Base-by-base conservation (phyloP, 768 basidiomycete species). In the Scleroderma citrinum region DNA sequence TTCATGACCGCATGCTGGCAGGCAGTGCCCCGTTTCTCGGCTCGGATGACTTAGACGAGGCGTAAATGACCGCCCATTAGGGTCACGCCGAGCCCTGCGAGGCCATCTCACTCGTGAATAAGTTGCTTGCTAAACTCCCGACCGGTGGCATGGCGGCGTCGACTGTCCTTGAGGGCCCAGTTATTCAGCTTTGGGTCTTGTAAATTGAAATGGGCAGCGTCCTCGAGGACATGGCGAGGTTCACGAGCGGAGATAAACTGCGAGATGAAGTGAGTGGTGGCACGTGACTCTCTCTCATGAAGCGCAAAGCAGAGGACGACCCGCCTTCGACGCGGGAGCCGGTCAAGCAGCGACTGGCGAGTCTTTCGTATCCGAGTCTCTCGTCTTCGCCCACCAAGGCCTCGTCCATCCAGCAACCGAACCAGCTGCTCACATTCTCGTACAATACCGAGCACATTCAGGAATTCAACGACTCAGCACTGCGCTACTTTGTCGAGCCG, bases 401-500 rank as follows among this genome's bases (percentile, higher is more conserved):
- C 17, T 59, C 67, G 0, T 73, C 79, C 1, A 85, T 89, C 53
- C 88, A 90, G 58, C 80, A 83, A 51, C 88, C 88, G 3, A 76
- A 71, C 3, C 81, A 77, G 23, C 63, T 91, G 7, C 70, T 82
- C 20, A 78, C 87, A 0, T 91, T 89, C 64, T 90, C 87, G 7
- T 87, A 87, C 58, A 76, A 76, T 14, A 68, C 80, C 13, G 65
- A 64, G 7, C 80, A 77, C 44, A 68, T 66, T 13, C 76, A 85
- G 23, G 74, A 79, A 50, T 89, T 88, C 63, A 75, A 74, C 17
- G 73, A 92, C 61, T 76, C 82, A 16, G 82, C 86, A 0, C 56
- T 91, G 70, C 76, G 82, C 43, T 90, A 86, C 62, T 88, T 79
- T 55, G 72, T 81, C 39, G 72, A 78, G 41, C 87, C 88, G 10